Conservation (phyloP, 768 basidiomycete species). For the Multifurca ochricompacta region DNA sequence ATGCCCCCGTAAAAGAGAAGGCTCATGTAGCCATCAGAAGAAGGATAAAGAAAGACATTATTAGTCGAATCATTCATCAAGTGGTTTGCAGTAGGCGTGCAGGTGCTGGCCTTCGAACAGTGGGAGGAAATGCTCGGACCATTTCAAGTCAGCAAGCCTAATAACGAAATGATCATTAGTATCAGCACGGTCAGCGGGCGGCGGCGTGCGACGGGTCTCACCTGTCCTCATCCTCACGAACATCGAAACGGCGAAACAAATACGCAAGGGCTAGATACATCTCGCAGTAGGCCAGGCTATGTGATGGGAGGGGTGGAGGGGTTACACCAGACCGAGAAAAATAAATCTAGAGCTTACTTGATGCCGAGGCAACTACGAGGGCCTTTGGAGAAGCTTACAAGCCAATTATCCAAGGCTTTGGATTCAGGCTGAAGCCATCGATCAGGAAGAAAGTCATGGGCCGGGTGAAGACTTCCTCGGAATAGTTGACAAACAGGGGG, state of each 20-base stretch:
- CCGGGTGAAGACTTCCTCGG: slow-evolving; percentile 15
- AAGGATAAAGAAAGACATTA: neutral
- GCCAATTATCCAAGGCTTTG: slow-evolving; percentile 9
- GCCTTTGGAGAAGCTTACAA: slow-evolving; percentile 21
- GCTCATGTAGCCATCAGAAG: no score
- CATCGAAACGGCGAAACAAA: slow-evolving; percentile 22
- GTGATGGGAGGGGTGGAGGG: neutral
- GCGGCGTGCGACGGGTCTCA: neutral
- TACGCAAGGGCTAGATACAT: slow-evolving; percentile 21
- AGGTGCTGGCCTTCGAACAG: slow-evolving; percentile 12
- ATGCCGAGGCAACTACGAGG: slow-evolving; percentile 22
- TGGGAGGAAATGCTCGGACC: slow-evolving; percentile 13
- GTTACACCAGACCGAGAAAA: neutral
- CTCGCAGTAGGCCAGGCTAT: slow-evolving; percentile 21
- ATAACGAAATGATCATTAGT: neutral
- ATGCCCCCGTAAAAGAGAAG: no score
- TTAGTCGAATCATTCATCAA: neutral
- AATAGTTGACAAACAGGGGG: slow-evolving; percentile 10
- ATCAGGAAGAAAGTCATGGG: slow-evolving; percentile 19
- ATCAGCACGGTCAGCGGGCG: neutral
- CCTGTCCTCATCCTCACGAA: slow-evolving; percentile 12
- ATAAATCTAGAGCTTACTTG: slow-evolving; percentile 6
- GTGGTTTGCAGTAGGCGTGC: slow-evolving; percentile 14
- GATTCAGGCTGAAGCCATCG: slow-evolving; percentile 16
- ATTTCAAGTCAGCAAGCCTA: slow-evolving; percentile 9